Evolutionary conservation across 139 green algal genomes (phyloP), one percentile per base, ranked within the genome.

Genomic region (Zygnema circumcarinatum): DNA sequence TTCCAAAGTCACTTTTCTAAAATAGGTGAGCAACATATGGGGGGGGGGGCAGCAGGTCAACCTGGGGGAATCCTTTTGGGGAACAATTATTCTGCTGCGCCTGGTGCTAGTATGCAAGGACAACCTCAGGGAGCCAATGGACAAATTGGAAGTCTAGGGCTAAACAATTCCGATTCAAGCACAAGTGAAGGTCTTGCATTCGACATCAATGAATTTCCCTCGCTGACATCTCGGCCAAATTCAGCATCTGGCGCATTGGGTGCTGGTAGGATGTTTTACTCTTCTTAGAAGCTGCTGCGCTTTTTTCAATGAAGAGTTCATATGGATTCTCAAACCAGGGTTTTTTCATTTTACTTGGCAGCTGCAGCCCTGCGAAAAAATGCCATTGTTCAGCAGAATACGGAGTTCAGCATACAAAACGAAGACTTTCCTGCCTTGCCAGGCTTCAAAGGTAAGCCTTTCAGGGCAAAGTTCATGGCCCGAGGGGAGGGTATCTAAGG

Each of bases 371-470:
- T 90, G 29, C 40, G 85, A 32, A 90, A 90, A 39, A 53, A 33
- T 68, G 80, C 79, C n/a, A 40, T 90, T 38, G 78, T 88, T 16
- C 86, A 87, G 31, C 36, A 86, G 29, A 90, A 85, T 38, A 41
- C 73, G 22, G 87, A 91, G 54, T 91, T 91, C 87, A 91, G 87
- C 53, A 91, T 91, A 78, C 87, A 91, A 39, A 91, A 91, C 38
- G 87, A 91, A 74, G 87, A 91, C 33, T 91, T 91, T 85, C 87
- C 87, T 85, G 87, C 87, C 2, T 38, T 91, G 20, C 87, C 87
- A 32, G 87, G 87, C 33, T 75, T 86, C 20, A 91, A 91, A 84
- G 87, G 87, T 91, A 21, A 90, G 78, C 78, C 53, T 76, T 84
- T 21, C n/a, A n/a, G n/a, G n/a, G n/a, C n/a, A n/a, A n/a, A n/a